Evolutionary conservation across 257 asterid genomes (phyloP), one percentile per base, ranked within the genome.

Genomic region (Petunia secreta): DNA sequence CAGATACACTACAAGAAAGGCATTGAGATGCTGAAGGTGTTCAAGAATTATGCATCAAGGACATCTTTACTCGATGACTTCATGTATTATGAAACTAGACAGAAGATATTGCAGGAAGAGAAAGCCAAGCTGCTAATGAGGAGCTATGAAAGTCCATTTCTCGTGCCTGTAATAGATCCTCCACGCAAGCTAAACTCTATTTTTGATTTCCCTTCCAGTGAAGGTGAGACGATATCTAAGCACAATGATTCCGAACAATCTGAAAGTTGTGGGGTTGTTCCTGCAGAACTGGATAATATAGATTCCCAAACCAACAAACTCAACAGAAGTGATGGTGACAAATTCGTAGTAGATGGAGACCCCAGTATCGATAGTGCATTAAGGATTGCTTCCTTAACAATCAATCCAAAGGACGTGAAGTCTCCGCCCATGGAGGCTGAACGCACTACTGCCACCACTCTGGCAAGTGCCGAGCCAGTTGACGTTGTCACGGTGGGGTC

Each of bases 61-160:
- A 91, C 97, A 75, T 90, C 97, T 68, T 82, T 95, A 81, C 93
- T 95, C 38, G 97, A 95, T 78, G 98, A 93, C 87, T 93, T 95
- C 85, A 77, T 90, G 92, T 91, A 89, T 87, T 93, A 95, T 11
- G 98, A 95, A 80, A 93, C 88, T 66, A 89, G 97, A 64, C 94
- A 95, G 82, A 88, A 88, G 53, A 87, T 89, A 53, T 78, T 93
- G 85, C 94, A 89, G 69, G 97, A 88, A 84, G 97, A 91, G 87
- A 91, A 90, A 79, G 82, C 92, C 68, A 90, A 89, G 86, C 81
- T 91, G 62, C 84, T 87, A 3, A 82, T 83, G 1, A 91, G 88
- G 86, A 85, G 85, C 85, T 88, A 86, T 38, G 92, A 87, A 44
- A 87, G 83, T 79, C 91, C 91, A 4, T 89, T 83, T 76, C 86